Evolutionary conservation across 768 basidiomycete genomes (phyloP), one percentile per base, ranked within the genome.

Genomic region (Tylopilus sp.): DNA sequence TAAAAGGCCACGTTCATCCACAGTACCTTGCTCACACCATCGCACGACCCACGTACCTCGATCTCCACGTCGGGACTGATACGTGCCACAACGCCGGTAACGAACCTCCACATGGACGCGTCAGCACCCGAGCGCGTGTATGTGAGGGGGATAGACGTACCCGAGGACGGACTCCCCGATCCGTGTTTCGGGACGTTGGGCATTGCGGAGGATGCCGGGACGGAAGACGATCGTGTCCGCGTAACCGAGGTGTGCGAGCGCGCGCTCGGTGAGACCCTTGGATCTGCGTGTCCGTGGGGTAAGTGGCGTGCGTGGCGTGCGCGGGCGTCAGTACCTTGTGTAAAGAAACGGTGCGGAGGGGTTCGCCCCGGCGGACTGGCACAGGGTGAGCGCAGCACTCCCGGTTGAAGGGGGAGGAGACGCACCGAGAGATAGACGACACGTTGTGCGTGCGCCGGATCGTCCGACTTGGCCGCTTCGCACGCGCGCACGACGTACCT

Each of bases 401-500:
- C 31, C 31, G 15, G 31, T 33, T 10, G 15, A 28, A n/a, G n/a
- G n/a, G 25, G 18, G 18, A 20, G 9, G 38, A 3, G 11, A 51
- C 55, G 12, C 9, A 62, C 87, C 3, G 88, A 91, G 50, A 85
- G 60, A 60, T 91, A 91, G 13, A 91, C 74, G 12, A 91, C 59
- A 1, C 80, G 76, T 57, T 91, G 90, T 4, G 69, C 50, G 48
- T 73, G 69, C 20, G 54, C 44, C 12, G 76, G 68, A 43, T 76
- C 76, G 25, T 75, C 68, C 11, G 72, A 64, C 58, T 76, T 82
- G 4, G 88, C 88, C 18, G 78, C 84, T 44, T 77, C 73, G 11
- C 87, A 89, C 8, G 85, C 83, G 46, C 82, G 80, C 42, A 90
- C 65, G n/a, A 90, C 87, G 60, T 88, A 88, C 64, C 87, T 86